Base-by-base conservation (phyloP, 371 early-diverging fungal genomes). In the Actinomucor elegans region DNA sequence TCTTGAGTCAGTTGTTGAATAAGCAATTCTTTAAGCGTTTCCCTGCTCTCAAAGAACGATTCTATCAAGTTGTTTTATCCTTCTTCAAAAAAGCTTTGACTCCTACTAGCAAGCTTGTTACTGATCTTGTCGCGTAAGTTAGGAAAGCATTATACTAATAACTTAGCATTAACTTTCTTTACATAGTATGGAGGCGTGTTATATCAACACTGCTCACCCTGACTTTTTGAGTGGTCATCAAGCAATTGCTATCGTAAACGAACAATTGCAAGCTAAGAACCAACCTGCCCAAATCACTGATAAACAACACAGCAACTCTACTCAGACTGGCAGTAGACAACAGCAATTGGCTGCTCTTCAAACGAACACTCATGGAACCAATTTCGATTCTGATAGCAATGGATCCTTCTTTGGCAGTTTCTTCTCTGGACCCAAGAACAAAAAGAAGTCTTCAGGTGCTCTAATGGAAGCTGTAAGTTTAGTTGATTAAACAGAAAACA, bases 151-250 rank as follows among this genome's bases (percentile, higher is more conserved):
- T n/a, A n/a, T n/a, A n/a, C n/a, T n/a, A n/a, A n/a, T n/a, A n/a
- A n/a, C n/a, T n/a, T n/a, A n/a, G n/a, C n/a, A n/a, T n/a, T n/a
- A n/a, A n/a, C n/a, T n/a, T n/a, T n/a, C n/a, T n/a, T n/a, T n/a
- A n/a, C n/a, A n/a, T n/a, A n/a, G n/a, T n/a, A 93, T 96, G 87
- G 97, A 98, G 79, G 81, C 91, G 7, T 80, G 83, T 61, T 99
- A 99, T 67, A 90, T 99, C 74, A 98, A 98, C 78, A 98, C 99
- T 10, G 97, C 86, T 5, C 99, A 99, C 70, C 99, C 99, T 5
- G 98, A 99, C 73, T 98, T 99, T 70, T 76, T 98, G 57, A 90
- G 82, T 57, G 99, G 97, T 34, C 96, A 98, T 79, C 90, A 88
- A 66, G 98, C 97, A 4, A 90, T 94, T 84, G 90, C 94, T 14